A percentile compares a stretch with the other conserved stretches of the same genome.
These are phyloP conservation scores for Parmales sp. DNA, from an alignment of 108 stramenopile species.

Conservation along the genomic window DNA sequence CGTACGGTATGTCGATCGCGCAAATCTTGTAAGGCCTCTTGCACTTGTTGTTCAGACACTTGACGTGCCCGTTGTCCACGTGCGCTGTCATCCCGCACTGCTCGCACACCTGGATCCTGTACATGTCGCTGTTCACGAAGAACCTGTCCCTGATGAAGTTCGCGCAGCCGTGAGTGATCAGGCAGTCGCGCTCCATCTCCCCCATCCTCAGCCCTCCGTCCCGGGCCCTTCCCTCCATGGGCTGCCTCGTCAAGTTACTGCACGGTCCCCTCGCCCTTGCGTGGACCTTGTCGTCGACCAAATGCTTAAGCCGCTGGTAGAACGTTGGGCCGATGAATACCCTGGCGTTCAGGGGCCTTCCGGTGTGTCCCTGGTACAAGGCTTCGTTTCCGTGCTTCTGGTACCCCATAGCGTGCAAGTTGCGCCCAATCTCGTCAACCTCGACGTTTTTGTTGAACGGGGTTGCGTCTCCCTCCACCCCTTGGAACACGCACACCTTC, in stretches of 20 bases:
- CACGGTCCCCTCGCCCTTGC: slow-evolving; percentile 93
- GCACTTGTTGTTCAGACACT: slow-evolving; percentile 74
- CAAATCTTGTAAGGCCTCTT: slow-evolving; percentile 68
- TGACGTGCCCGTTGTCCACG: slow-evolving; percentile 91
- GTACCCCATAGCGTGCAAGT: slow-evolving; percentile 89
- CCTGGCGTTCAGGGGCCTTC: slow-evolving; percentile 81
- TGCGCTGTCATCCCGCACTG: slow-evolving; percentile 93
- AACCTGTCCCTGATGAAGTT: slow-evolving; percentile 96
- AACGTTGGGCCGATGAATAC: slow-evolving; percentile 99
- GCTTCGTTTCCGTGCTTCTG: slow-evolving; percentile 96
- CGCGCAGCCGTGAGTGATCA: slow-evolving; percentile 97
- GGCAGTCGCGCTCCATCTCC: slow-evolving; percentile 99
- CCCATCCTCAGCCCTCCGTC: slow-evolving; percentile 99
- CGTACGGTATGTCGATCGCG: slow-evolving; percentile 95
- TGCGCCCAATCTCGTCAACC: slow-evolving; percentile 81
- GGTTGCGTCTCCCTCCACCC: slow-evolving; percentile 94
- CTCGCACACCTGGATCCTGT: slow-evolving; percentile 92
- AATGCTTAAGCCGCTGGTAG: slow-evolving; percentile 99
- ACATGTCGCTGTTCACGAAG: slow-evolving; percentile 93
- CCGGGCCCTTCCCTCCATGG: slow-evolving; percentile 92
- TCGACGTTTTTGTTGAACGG: slow-evolving; percentile 95
- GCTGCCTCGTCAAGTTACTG: slow-evolving; percentile 96
- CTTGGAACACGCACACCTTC: slow-evolving; percentile 91
- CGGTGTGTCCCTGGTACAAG: slow-evolving; percentile 95
- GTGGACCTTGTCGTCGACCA: slow-evolving; percentile 99